Percentiles rank a stretch among this genome's conserved stretches.
Conservation (phyloP, 371 early-diverging fungal species). For the Fennellomyces sp. region DNA sequence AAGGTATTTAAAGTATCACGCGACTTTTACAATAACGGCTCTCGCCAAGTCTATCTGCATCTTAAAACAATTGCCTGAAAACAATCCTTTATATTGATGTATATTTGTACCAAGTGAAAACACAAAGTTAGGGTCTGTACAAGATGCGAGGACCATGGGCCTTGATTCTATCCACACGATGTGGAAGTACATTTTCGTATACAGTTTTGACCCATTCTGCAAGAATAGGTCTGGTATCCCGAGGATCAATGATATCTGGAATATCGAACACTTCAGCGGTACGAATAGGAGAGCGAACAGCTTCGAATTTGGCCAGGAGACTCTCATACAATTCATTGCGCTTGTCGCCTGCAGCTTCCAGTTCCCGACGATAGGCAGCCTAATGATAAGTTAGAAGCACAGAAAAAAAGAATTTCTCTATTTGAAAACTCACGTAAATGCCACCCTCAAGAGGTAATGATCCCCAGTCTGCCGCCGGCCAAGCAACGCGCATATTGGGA, state of each 20-base stretch:
- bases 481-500: constrained; percentile 46
- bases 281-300: constrained; percentile 42
- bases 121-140: constrained; percentile 48
- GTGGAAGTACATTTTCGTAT: constrained; percentile 44
- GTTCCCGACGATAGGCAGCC: constrained; percentile 45
- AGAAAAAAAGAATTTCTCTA: no score
- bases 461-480: constrained; percentile 53
- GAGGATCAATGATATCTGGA: constrained; percentile 51
- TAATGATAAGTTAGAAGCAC: no score
- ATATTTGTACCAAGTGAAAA: no score
- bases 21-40: no score
- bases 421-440: constrained; percentile 22
- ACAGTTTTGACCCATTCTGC: constrained; percentile 48
- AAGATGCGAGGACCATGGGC: constrained; percentile 35
- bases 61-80: no score
- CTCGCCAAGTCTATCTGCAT: no score
- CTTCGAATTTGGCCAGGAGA: constrained; percentile 43
- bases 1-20: no score
- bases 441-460: constrained; percentile 50
- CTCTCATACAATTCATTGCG: constrained; percentile 41
- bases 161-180: constrained; percentile 36
- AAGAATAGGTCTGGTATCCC: constrained; percentile 44
- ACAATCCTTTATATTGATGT: no score
- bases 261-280: constrained; percentile 52
- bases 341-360: constrained; percentile 50